These are phyloP conservation scores for Yamadazyma takamatsuzukensis DNA, from an alignment of 805 yeast species.

Conservation along the genomic window DNA sequence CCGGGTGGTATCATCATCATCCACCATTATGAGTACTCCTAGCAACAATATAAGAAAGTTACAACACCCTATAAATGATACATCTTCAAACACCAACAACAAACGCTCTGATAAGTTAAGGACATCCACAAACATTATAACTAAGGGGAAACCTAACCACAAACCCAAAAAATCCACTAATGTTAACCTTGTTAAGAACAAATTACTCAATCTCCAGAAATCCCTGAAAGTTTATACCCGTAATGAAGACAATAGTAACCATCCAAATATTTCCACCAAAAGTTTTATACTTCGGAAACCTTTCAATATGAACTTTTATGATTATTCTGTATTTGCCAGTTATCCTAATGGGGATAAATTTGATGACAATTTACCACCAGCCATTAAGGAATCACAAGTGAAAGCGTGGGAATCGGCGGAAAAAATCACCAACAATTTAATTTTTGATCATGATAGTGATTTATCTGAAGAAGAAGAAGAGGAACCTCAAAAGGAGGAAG, in stretches of 20 bases:
- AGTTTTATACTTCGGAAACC: conserved; percentile 32
- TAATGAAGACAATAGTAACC: conserved; percentile 10
- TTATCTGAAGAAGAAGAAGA: conserved; percentile 18
- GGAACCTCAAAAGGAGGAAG: conserved; percentile 5
- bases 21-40: conserved; percentile 38
- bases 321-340: conserved; percentile 33
- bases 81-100: conserved; percentile 5
- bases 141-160: conserved; percentile 8
- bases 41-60: conserved; percentile 36
- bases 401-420: conserved; percentile 46
- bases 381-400: conserved; percentile 38
- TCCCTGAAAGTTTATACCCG: conserved; percentile 25
- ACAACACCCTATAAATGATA: conserved; percentile 19
- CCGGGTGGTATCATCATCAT: conserved; percentile 34
- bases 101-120: conserved; percentile 5
- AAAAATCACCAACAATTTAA: conserved; percentile 30
- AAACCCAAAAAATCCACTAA: conserved; percentile 19
- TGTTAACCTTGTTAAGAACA: conserved; percentile 29
- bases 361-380: conserved; percentile 25
- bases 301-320: conserved; percentile 28
- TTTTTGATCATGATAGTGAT: conserved; percentile 30
- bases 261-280: conserved; percentile 15
- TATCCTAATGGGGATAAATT: conserved; percentile 15
- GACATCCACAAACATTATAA: conserved; percentile 6
- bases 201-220: conserved; percentile 36